A percentile compares a stretch with the other conserved stretches of the same genome.
Evolutionary conservation across 345 rosid species (phyloP).

Genomic region (Physaria fendleri): DNA sequence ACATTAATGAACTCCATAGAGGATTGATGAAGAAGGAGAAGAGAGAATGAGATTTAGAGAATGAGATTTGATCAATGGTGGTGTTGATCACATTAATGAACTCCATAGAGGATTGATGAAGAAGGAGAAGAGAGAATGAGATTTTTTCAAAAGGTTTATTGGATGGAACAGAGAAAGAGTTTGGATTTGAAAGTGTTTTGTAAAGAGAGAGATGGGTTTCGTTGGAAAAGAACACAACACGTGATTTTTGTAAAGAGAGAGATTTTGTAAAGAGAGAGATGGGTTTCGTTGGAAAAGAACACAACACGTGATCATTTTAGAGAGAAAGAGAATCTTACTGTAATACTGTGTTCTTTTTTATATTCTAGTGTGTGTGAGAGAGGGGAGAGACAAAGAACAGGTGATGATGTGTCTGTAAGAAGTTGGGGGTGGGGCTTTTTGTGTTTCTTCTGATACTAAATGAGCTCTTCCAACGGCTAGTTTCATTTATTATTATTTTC

Average conservation of each 20-base stretch:
- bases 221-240: conserved; percentile 26
- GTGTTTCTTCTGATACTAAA: conserved; percentile 20
- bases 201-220: conserved; percentile 28
- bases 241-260: too few relatives aligned
- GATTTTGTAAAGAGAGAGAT: conserved; percentile 37
- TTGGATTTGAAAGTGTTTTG: conserved; percentile 35
- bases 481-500: conserved; percentile 33
- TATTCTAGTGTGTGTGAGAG: conserved; percentile 25
- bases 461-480: conserved; percentile 50
- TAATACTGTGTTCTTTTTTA: conserved; percentile 37
- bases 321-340: conserved; percentile 33
- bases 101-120: conserved; percentile 10
- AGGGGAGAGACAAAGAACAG: conserved; percentile 26
- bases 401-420: conserved; percentile 32
- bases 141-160: too few relatives aligned
- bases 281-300: conserved; percentile 26
- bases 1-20: conserved; percentile 4
- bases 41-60: conserved; percentile 3
- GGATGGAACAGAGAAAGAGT: conserved; percentile 32
- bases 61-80: conserved; percentile 27
- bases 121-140: conserved; percentile 15
- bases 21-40: conserved; percentile 8
- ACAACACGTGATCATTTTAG: conserved; percentile 44
- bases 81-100: conserved; percentile 1
- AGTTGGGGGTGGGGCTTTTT: conserved; percentile 16